Conservation (phyloP, 257 asterid genomes). For the Prunella vulgaris region DNA sequence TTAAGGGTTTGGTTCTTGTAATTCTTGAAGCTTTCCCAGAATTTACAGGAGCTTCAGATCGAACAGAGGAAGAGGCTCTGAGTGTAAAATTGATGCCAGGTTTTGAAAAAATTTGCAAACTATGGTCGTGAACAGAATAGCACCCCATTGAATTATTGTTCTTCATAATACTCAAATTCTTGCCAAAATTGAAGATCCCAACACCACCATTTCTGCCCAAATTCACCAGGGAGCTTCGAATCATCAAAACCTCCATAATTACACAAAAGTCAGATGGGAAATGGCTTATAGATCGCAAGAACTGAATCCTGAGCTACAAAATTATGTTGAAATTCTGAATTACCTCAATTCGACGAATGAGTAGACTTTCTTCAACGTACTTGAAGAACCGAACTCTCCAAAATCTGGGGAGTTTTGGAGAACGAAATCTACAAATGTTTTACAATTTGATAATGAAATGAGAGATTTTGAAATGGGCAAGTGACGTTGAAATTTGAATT, state of each 20-base stretch:
- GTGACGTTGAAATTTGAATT: no score
- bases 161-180: slow-evolving; percentile 37
- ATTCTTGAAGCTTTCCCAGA: slow-evolving; percentile 25
- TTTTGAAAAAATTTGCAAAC: slow-evolving; percentile 32
- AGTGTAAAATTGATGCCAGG: slow-evolving; percentile 31
- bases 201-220: slow-evolving; percentile 29
- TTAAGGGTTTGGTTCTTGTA: slow-evolving; percentile 34
- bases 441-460: no score
- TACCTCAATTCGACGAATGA: no score
- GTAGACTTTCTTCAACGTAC: no score
- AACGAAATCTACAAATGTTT: no score
- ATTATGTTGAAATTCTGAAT: no score
- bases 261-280: slow-evolving; percentile 17
- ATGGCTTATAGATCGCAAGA: neutral
- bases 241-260: slow-evolving; percentile 60
- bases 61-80: slow-evolving; percentile 43
- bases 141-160: slow-evolving; percentile 19
- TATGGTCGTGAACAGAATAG: no score
- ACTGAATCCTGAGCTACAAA: neutral
- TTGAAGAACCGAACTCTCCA: no score
- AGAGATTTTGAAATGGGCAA: no score
- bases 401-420: no score
- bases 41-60: slow-evolving; percentile 26
- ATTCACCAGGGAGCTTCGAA: slow-evolving; percentile 68
- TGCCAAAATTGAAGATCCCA: slow-evolving; percentile 47